Evolutionary conservation across 2,329 filamentous ascomycete species (phyloP).

Genomic region (Talaromyces sp.): DNA sequence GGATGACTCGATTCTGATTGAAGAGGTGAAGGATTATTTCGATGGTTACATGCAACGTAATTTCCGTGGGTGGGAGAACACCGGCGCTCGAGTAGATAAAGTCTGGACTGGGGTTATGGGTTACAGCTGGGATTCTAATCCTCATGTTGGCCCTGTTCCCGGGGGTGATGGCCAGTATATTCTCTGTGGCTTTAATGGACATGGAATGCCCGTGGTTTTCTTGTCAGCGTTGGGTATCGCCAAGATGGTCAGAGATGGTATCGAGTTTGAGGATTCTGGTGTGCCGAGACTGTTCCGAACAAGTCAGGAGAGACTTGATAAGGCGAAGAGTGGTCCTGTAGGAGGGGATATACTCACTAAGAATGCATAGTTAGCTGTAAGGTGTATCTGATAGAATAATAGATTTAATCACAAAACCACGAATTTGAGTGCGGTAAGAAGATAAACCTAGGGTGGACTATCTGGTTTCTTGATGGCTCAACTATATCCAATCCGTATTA

Average conservation of each 20-base stretch:
- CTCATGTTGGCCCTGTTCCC: background rate
- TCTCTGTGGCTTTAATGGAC: slow-evolving; percentile 9
- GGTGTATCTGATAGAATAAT: background rate
- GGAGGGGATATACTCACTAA: background rate
- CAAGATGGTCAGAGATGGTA: slow-evolving; percentile 2
- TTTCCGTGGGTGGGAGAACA: slow-evolving; percentile 37
- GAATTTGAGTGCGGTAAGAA: background rate
- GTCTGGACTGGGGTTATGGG: slow-evolving; percentile 33
- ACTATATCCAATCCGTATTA: too few relatives aligned
- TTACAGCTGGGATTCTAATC: slow-evolving; percentile 4
- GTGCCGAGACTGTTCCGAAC: slow-evolving; percentile 5
- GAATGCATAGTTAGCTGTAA: background rate
- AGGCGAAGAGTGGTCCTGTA: background rate
- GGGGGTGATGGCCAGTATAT: background rate
- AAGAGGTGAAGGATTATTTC: slow-evolving; percentile 40
- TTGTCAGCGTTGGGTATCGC: background rate
- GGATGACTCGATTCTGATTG: slow-evolving; percentile 48
- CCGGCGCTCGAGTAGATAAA: slow-evolving; percentile 29
- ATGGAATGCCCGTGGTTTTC: slow-evolving; percentile 7
- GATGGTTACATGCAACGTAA: slow-evolving; percentile 38
- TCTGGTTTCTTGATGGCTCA: too few relatives aligned
- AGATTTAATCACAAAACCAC: background rate
- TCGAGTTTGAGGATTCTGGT: background rate
- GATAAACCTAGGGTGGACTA: background rate
- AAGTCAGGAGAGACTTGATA: slow-evolving; percentile 6